These are phyloP conservation scores for Mycena belliarum DNA, from an alignment of 768 basidiomycete species.

Conservation along the genomic window DNA sequence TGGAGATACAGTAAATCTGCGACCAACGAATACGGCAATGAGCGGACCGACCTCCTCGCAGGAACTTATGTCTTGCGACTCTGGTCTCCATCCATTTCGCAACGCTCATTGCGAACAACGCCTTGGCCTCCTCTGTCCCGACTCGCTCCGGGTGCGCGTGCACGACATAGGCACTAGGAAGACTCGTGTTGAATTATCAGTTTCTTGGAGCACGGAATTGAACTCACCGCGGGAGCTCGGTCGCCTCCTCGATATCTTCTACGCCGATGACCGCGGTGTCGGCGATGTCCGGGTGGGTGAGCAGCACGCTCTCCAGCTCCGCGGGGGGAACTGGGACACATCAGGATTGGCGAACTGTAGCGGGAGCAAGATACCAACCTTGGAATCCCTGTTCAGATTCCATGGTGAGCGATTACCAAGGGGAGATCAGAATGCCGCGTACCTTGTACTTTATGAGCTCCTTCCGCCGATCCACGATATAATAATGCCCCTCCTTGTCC, in stretches of 20 bases:
- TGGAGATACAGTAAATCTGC: not conserved
- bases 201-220: conserved; percentile 12
- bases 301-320: conserved; percentile 55
- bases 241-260: conserved; percentile 46
- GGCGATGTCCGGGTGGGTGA: conserved; percentile 52
- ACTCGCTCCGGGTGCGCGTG: conserved; percentile 38
- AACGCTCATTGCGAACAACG: conserved; percentile 41
- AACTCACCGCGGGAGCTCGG: conserved; percentile 64
- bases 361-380: too few species aligned
- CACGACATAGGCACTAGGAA: conserved; percentile 51
- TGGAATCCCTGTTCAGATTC: too few species aligned
- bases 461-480: conserved; percentile 51
- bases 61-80: conserved; percentile 59
- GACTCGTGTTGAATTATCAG: not conserved
- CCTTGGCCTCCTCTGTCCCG: conserved; percentile 24
- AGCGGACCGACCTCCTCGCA: conserved; percentile 50
- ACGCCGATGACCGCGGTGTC: conserved; percentile 65
- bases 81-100: conserved; percentile 54
- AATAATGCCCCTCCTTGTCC: conserved; percentile 51
- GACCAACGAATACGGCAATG: not conserved
- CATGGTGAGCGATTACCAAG: too few species aligned
- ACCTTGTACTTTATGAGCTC: conserved; percentile 37
- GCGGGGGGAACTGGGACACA: conserved; percentile 11
- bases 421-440: too few species aligned
- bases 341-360: too few species aligned